Evolutionary conservation across 2,329 filamentous ascomycete species (phyloP).

Genomic region (Xylariaceae sp.): DNA sequence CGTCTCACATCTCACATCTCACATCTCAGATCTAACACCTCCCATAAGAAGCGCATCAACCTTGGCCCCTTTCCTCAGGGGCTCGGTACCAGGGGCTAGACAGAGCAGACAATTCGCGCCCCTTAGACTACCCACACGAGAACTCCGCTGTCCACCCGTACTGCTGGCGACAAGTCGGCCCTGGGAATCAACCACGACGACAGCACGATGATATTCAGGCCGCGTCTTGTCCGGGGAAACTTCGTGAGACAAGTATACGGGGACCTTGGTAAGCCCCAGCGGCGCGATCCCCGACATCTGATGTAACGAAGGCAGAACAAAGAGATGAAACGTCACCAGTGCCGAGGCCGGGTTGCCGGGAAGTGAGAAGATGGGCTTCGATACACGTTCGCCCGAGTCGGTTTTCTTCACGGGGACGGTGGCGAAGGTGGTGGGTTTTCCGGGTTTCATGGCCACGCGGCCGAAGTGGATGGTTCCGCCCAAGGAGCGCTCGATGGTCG

Average conservation of each 20-base stretch:
- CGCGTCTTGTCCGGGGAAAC: conserved; percentile 68
- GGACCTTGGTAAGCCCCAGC: conserved; percentile 64
- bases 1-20: too few species aligned
- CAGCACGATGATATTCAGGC: conserved; percentile 84
- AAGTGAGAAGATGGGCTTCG: conserved; percentile 77
- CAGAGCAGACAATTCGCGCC: conserved; percentile 83
- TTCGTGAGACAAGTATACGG: conserved; percentile 65
- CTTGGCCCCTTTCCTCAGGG: conserved; percentile 61
- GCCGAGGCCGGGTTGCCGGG: conserved; percentile 93
- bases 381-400: conserved; percentile 48
- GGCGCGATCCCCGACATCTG: conserved; percentile 64
- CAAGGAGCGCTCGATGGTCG: conserved; percentile 83
- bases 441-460: conserved; percentile 94
- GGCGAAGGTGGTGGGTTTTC: conserved; percentile 95
- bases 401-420: conserved; percentile 64
- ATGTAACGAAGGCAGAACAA: conserved; percentile 83
- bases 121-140: conserved; percentile 79
- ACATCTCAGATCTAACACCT: conserved; percentile 19
- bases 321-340: conserved; percentile 87
- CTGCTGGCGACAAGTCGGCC: conserved; percentile 69
- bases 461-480: conserved; percentile 95
- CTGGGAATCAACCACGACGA: conserved; percentile 60
- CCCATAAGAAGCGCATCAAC: conserved; percentile 80
- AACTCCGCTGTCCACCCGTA: conserved; percentile 87
- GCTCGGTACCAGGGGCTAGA: conserved; percentile 59